These are phyloP conservation scores for Lactifluus piperatus DNA, from an alignment of 768 basidiomycete genomes.

Conservation along the genomic window DNA sequence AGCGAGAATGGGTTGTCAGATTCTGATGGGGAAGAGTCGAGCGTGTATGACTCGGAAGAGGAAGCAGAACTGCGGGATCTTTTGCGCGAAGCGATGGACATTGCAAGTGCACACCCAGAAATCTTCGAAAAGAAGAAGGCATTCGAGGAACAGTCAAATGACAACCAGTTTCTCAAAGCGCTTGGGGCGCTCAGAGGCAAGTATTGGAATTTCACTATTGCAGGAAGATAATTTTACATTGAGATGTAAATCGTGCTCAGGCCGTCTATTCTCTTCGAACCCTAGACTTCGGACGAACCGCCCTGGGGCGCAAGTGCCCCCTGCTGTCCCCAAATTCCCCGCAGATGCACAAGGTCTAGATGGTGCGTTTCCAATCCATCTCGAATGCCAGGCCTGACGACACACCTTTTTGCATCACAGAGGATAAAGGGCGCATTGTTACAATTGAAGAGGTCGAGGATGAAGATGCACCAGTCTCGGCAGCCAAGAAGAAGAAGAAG, in stretches of 20 bases:
- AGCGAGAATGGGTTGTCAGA: conserved; percentile 33
- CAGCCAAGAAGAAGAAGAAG: conserved; percentile 59
- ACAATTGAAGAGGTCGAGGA: conserved; percentile 72
- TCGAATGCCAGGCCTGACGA: neutral
- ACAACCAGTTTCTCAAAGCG: conserved; percentile 72
- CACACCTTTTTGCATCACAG: neutral
- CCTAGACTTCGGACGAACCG: conserved; percentile 11
- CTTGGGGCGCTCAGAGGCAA: conserved; percentile 66
- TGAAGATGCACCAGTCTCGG: conserved; percentile 40
- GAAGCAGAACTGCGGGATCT: conserved; percentile 57
- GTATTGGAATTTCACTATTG: neutral
- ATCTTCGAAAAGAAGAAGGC: conserved; percentile 44
- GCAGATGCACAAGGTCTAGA: neutral
- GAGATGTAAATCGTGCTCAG: conserved; percentile 27
- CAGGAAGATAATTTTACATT: neutral
- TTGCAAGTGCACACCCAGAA: conserved; percentile 46
- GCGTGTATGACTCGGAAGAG: conserved; percentile 55
- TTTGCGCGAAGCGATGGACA: conserved; percentile 66
- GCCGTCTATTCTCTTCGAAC: conserved; percentile 48
- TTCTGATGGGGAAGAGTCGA: conserved; percentile 31
- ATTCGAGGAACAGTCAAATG: conserved; percentile 44
- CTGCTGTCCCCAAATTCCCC: neutral
- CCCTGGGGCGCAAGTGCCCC: neutral
- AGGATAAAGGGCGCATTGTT: conserved; percentile 32
- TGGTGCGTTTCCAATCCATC: neutral